Evolutionary conservation across 2,329 filamentous ascomycete species (phyloP).

Genomic region (Chrysoporthe puriensis): DNA sequence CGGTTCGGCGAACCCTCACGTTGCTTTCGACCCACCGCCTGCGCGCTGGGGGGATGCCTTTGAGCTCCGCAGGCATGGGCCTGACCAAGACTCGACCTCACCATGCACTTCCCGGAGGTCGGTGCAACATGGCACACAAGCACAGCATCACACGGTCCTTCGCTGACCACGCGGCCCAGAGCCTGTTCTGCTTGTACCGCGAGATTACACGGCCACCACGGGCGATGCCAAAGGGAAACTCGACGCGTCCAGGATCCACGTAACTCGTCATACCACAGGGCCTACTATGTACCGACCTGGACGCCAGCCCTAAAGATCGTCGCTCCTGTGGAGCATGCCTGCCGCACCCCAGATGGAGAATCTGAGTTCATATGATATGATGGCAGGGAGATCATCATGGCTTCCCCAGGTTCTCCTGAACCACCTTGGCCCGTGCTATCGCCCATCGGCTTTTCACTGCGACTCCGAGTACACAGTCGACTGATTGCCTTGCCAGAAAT

Average conservation of each 20-base stretch:
- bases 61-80: constrained; percentile 3
- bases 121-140: constrained; percentile 18
- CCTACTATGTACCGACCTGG: neutral
- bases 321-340: constrained; percentile 10
- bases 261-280: constrained; percentile 20
- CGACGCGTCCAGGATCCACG: constrained; percentile 12
- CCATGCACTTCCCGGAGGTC: constrained; percentile 12
- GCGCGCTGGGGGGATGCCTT: neutral
- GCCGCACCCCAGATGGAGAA: constrained; percentile 4
- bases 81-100: constrained; percentile 4
- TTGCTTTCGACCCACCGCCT: neutral
- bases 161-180: neutral
- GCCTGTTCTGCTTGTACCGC: neutral
- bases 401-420: constrained; percentile 13
- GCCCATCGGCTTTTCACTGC: neutral
- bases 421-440: neutral
- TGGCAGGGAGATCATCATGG: constrained; percentile 6
- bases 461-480: neutral
- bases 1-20: neutral
- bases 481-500: neutral
- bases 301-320: constrained; percentile 12
- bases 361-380: constrained; percentile 11
- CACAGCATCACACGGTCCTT: neutral
- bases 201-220: neutral
- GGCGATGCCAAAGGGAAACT: neutral